Base-by-base conservation (phyloP, 768 basidiomycete genomes). In the Termitomyces sp. region DNA sequence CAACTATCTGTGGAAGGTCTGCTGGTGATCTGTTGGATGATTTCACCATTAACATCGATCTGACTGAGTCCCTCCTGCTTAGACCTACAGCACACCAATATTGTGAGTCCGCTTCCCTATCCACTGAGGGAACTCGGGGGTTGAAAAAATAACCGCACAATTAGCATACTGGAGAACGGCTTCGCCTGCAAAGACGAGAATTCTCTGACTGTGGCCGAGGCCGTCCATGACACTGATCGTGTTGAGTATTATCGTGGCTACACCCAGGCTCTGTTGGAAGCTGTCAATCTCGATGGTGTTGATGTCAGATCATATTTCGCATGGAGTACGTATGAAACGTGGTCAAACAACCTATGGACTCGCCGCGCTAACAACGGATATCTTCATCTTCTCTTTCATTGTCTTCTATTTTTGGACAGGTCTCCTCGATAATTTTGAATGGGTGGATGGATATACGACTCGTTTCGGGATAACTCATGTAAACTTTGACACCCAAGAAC, bases 401-500 rank as follows among this genome's bases (percentile, higher is more conserved):
- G 17, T n/a, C 5, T 14, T 41, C 34, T 28, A 8, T 5, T 51
- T 9, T 30, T 53, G 11, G 42, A 35, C 55, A 82, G 82, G 82
- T 68, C 70, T 87, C 45, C 61, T 87, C 56, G 84, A 87, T 61
- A 87, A 86, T 64, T 85, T 87, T 55, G 86, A 88, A 65, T 85
- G 86, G 84, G 80, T 82, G 21, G 85, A 87, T 56, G 84, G 86
- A 8, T 85, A 85, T 60, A 69, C 67, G 35, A 82, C 82, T 5
- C 81, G 86, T 7, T 88, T 88, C 61, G 85, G 85, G 17, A 77
- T 85, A 48, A 87, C 83, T 8, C 83, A 86, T 65, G 80, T 88
- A 41, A 80, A 87, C 68, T 87, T 82, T 67, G 66, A 75, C 42
- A 85, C 83, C 3, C 85, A 82, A 67, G 72, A 82, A 66, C 73